Conservation (phyloP, 345 rosid genomes). For the Cardamine resedifolia region DNA sequence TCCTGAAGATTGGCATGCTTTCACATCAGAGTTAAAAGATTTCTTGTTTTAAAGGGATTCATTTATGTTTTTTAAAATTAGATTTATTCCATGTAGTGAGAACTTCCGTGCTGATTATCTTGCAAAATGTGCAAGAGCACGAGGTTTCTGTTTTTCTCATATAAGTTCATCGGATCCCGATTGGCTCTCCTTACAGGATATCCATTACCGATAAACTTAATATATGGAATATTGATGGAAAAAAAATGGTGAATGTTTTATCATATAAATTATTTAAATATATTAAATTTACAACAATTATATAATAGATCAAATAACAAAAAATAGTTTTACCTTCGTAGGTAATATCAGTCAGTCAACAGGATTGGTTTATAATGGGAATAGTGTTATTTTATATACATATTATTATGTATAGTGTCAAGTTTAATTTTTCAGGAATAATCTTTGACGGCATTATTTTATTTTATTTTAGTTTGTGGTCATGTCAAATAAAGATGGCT, state of each 20-base stretch:
- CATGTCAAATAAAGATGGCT: conserved; percentile 31
- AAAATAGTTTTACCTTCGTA: neutral
- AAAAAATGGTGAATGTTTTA: neutral
- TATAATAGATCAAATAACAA: neutral
- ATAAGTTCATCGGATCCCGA: too few relatives aligned
- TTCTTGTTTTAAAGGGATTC: too few relatives aligned
- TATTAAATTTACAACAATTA: neutral
- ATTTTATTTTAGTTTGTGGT: neutral
- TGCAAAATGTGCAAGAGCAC: too few relatives aligned
- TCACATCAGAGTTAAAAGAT: too few relatives aligned
- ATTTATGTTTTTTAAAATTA: too few relatives aligned
- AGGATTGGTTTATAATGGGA: neutral
- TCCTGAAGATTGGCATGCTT: too few relatives aligned
- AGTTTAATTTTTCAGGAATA: neutral
- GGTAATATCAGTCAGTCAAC: neutral
- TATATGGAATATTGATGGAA: too few relatives aligned
- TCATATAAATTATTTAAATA: neutral
- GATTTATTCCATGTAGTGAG: too few relatives aligned
- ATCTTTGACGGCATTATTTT: neutral
- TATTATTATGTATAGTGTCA: neutral
- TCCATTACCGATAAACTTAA: too few relatives aligned
- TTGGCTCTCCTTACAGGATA: too few relatives aligned
- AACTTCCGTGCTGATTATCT: too few relatives aligned
- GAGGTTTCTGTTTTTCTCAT: too few relatives aligned
- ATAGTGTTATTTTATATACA: neutral